phyloP scores from a whole-genome alignment of 176 grass and related monocot genomes.

The Bromus sterilis region DNA sequence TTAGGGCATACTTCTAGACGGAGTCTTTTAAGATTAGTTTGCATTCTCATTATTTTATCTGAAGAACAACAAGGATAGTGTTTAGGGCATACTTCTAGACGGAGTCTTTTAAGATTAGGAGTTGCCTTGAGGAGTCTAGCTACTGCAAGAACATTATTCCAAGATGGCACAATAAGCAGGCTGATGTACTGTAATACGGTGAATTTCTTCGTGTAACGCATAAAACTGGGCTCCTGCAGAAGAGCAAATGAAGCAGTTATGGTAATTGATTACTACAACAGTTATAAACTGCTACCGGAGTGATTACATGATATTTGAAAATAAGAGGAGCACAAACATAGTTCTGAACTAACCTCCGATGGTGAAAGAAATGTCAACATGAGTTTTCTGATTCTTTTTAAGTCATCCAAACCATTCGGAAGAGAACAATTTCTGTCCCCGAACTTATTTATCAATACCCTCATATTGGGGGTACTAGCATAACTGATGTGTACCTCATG shows the following conservation, averaged over 20 bases:
- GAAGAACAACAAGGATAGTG: not conserved
- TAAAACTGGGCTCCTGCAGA: not conserved
- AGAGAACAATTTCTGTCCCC: not conserved
- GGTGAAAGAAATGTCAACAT: not conserved
- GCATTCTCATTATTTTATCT: not conserved
- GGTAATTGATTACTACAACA: not conserved
- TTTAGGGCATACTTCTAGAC: not conserved
- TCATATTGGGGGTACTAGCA: not conserved
- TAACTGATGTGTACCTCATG: not conserved
- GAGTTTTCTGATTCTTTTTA: not conserved
- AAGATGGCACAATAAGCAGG: slow-evolving; percentile 7
- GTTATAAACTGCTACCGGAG: not conserved
- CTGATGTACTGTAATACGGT: not conserved
- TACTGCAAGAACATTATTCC: not conserved
- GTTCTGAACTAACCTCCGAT: not conserved
- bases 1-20: not conserved
- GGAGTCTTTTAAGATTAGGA: not conserved
- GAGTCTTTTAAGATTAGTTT: not conserved
- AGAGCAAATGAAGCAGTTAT: not conserved
- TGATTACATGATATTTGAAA: not conserved
- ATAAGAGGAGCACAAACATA: not conserved
- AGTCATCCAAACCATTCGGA: not conserved
- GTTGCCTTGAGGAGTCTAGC: not conserved
- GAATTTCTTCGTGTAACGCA: not conserved
- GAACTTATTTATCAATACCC: not conserved